Percentiles rank a stretch among this genome's conserved stretches.
Conservation (phyloP, 164 flowering plant species). For the Chloranthus sessilifolius region DNA sequence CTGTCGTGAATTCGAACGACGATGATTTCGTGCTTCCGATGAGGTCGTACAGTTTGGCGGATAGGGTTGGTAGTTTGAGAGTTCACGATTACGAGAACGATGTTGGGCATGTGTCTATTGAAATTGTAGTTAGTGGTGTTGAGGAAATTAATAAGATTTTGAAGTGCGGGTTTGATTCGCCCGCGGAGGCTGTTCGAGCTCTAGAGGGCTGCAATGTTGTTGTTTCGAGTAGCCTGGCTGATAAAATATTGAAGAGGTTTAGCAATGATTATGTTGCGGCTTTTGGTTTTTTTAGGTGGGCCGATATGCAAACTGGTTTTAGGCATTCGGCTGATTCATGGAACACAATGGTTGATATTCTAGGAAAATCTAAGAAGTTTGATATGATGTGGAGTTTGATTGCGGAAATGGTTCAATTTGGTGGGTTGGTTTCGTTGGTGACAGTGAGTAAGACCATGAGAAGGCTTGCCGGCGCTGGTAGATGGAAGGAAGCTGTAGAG, state of each 20-base stretch:
- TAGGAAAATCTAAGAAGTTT: constrained; percentile 54
- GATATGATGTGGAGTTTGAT: constrained; percentile 50
- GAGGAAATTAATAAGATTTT: constrained; percentile 36
- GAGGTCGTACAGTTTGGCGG: constrained; percentile 4
- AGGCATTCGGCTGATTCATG: constrained; percentile 30
- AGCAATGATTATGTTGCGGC: constrained; percentile 53
- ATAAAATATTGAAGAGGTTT: constrained; percentile 43
- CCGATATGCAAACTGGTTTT: constrained; percentile 31
- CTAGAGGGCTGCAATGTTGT: constrained; percentile 23
- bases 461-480: constrained; percentile 43
- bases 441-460: constrained; percentile 55
- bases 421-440: constrained; percentile 33
- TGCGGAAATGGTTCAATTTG: constrained; percentile 37
- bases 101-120: neutral
- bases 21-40: constrained; percentile 57
- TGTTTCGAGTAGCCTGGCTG: constrained; percentile 30
- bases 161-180: constrained; percentile 19
- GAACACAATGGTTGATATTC: constrained; percentile 47
- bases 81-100: constrained; percentile 8
- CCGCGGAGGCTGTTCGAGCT: constrained; percentile 34
- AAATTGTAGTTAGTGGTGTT: constrained; percentile 18
- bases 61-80: constrained; percentile 28
- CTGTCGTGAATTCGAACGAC: constrained; percentile 15
- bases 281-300: constrained; percentile 63
- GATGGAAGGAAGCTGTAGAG: constrained; percentile 37